Base-by-base conservation (phyloP, 345 rosid species). In the Aquilaria malaccensis region DNA sequence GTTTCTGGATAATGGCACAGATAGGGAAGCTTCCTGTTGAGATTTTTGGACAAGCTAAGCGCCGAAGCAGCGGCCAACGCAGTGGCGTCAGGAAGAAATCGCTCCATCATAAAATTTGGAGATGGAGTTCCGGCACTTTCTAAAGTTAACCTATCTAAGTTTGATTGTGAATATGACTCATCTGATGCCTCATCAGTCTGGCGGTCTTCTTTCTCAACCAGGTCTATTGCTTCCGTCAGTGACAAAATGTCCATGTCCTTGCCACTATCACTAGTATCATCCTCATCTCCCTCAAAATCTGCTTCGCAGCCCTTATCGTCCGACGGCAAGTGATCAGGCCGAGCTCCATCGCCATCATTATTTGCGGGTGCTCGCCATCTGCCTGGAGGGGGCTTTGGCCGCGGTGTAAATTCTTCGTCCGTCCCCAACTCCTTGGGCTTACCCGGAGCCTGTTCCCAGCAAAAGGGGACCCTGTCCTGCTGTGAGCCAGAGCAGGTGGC, bases 381-480 rank as follows among this genome's bases (percentile, higher is more conserved):
- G 57, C 84, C 67, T 0, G 97, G 96, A 9, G 96, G 94, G 43
- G 69, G 87, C 67, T 70, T 81, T 0, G 82, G 91, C 3, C 86
- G 84, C 12, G 94, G 96, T 11, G 94, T 85, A 37, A 66, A 79
- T 3, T 58, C 60, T 7, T 76, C 85, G 6, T 55, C 30, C 50
- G 55, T 70, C 45, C 59, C 62, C 7, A 13, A 29, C 51, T 74
- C 66, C 66, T 83, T 87, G 48, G 96, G 98, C 80, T 69, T 76
- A 2, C 97, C 98, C 0, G 98, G 96, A 70, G 82, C 74, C 13
- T 78, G 80, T 71, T 93, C 98, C 97, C 98, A 89, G 31, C 85
- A 84, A 64, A 93, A 89, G 0, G 97, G 98, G 55, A 93, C 77
- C 58, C 85, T 62, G 6, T 73, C 52, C 79, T 67, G 7, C 3